Evolutionary conservation across 352 stramenopile species (phyloP).

Genomic region (Pythium grandisporangium): DNA sequence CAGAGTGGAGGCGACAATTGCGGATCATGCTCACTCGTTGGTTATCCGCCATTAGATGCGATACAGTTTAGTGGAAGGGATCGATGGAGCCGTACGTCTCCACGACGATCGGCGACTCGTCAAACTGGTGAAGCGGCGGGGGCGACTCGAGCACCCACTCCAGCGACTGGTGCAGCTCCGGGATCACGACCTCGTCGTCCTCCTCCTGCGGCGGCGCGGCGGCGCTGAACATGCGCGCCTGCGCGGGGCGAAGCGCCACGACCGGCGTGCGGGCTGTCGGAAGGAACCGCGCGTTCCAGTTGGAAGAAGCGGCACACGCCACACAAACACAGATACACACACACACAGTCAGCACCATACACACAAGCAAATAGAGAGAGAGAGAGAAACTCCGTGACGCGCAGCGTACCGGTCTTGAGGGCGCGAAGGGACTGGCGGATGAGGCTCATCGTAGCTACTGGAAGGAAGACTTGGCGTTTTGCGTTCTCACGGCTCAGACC

Average conservation of each 20-base stretch:
- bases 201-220: constrained; percentile 31
- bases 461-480: no score
- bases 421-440: constrained; percentile 71
- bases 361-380: no score
- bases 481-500: no score
- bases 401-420: constrained; percentile 64
- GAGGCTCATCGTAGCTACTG: constrained; percentile 57
- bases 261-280: constrained; percentile 36
- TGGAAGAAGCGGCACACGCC: no score
- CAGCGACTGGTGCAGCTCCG: constrained; percentile 71
- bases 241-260: constrained; percentile 32
- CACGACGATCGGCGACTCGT: constrained; percentile 81
- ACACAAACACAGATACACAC: neutral
- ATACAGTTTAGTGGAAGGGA: constrained; percentile 70
- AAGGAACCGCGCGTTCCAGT: no score
- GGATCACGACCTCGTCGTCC: constrained; percentile 75
- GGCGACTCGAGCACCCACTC: constrained; percentile 82
- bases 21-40: no score
- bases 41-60: no score
- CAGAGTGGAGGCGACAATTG: no score
- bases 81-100: constrained; percentile 83
- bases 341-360: constrained; percentile 8
- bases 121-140: constrained; percentile 85
- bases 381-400: neutral
- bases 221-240: constrained; percentile 44